phyloP scores from a whole-genome alignment of 208 protist genomes.

The Endotrypanum monterogeii region DNA sequence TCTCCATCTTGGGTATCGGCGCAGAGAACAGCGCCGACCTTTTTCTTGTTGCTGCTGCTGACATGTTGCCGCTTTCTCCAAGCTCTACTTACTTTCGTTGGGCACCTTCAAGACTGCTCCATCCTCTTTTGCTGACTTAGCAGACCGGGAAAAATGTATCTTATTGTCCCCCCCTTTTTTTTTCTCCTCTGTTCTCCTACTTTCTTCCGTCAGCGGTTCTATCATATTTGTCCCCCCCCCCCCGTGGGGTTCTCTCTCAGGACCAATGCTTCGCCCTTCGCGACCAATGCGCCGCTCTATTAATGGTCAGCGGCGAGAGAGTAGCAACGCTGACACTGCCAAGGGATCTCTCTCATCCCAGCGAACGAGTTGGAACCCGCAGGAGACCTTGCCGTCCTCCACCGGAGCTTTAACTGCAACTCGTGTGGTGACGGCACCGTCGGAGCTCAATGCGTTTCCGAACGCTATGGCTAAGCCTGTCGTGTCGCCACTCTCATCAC shows the following conservation, averaged over 20 bases:
- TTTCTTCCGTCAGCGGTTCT: background rate
- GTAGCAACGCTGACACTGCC: background rate
- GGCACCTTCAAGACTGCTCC: background rate
- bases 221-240: background rate
- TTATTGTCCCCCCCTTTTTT: background rate
- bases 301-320: slow-evolving; percentile 1
- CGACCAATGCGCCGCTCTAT: slow-evolving; percentile 26
- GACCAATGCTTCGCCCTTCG: slow-evolving; percentile 17
- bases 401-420: background rate
- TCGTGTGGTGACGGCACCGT: background rate
- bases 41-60: background rate
- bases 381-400: background rate
- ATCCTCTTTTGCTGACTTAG: background rate
- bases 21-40: background rate
- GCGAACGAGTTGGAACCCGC: background rate
- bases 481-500: background rate
- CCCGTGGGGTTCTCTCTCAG: background rate
- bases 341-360: background rate
- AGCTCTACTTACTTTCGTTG: background rate
- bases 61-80: background rate
- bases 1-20: background rate
- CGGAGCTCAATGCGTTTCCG: background rate
- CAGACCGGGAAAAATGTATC: background rate
- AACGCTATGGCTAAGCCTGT: background rate
- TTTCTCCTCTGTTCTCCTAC: background rate